A percentile compares a stretch with the other conserved stretches of the same genome.
phyloP scores from a whole-genome alignment of 73 alveolate genomes.

The Vitrella brassicaformis region DNA sequence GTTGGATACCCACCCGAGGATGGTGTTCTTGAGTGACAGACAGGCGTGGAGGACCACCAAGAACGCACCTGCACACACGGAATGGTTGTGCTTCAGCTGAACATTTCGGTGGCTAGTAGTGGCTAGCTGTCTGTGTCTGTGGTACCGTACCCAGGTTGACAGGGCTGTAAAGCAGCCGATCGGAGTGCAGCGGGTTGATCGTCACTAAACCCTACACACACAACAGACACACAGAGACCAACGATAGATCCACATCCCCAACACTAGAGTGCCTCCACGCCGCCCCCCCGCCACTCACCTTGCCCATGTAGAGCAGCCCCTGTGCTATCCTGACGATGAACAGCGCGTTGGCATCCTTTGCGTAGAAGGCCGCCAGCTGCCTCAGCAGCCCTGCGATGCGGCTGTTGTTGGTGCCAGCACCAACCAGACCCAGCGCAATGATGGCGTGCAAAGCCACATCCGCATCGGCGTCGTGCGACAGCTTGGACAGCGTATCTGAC shows the following conservation, averaged over 20 bases:
- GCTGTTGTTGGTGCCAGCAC: conserved; percentile 88
- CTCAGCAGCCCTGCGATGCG: conserved; percentile 80
- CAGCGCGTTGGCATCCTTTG: conserved; percentile 73
- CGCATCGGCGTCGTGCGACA: conserved; percentile 79
- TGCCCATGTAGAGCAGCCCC: conserved; percentile 55
- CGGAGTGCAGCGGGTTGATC: conserved; percentile 74
- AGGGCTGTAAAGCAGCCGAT: conserved; percentile 55
- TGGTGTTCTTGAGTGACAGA: neutral
- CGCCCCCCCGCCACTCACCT: neutral
- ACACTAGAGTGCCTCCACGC: neutral
- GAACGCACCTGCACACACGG: neutral
- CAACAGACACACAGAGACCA: neutral
- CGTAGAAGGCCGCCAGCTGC: conserved; percentile 78
- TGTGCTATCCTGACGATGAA: conserved; percentile 86
- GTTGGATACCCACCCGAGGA: neutral
- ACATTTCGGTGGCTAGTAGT: no score
- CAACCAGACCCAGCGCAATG: conserved; percentile 71
- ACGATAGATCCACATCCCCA: neutral
- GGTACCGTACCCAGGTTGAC: conserved; percentile 67
- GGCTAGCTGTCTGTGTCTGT: no score
- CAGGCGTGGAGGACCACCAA: neutral
- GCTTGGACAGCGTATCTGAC: conserved; percentile 74
- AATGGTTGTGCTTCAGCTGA: no score
- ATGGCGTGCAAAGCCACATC: conserved; percentile 70
- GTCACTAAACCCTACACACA: conserved; percentile 72